Base-by-base conservation (phyloP, 495 filamentous ascomycete species). In the Talaromyces proteolyticus region DNA sequence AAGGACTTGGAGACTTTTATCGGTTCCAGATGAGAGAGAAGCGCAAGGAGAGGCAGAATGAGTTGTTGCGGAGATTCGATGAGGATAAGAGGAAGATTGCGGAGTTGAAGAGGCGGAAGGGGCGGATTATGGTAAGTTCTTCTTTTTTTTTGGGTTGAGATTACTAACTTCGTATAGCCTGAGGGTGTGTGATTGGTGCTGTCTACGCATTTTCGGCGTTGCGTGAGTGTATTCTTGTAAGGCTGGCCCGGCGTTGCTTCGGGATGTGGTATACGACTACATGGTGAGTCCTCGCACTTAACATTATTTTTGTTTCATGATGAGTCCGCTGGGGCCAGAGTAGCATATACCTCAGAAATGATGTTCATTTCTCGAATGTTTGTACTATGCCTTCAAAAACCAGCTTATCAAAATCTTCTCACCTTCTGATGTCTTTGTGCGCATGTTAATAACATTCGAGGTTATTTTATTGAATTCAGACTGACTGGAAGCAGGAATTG, bases 1-100 rank as follows among this genome's bases (percentile, higher is more conserved):
- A 78, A 58, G 85, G 82, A 6, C 66, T 82, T 55, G 78, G 79
- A 26, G 86, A 89, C 58, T 97, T 98, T 65, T 98, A 98, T 64
- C 81, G 91, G 51, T 98, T 96, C 75, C 93, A 98, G 77, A 76
- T 79, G 54, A 70, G 92, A 43, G 91, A 97, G 74, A 86, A 85
- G 72, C 82, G 82, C 73, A 98, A 98, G 77, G 81, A 81, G 57
- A 78, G 82, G 54, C 87, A 89, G 63, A 72, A 75, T 17, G 79
- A 87, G 54, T 66, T 96, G 58, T 61, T 76, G 37, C 65, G 42
- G 61, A 64, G 65, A 57, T 81, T 81, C 55, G 75, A 74, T 57
- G 70, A 78, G 55, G 77, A 81, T 61, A 74, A 68, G 64, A 69
- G 64, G 65, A 79, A 70, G 61, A 60, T 81, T 53, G 60, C 66